phyloP scores from a whole-genome alignment of 768 basidiomycete species.

The Chalciporus piperatus region DNA sequence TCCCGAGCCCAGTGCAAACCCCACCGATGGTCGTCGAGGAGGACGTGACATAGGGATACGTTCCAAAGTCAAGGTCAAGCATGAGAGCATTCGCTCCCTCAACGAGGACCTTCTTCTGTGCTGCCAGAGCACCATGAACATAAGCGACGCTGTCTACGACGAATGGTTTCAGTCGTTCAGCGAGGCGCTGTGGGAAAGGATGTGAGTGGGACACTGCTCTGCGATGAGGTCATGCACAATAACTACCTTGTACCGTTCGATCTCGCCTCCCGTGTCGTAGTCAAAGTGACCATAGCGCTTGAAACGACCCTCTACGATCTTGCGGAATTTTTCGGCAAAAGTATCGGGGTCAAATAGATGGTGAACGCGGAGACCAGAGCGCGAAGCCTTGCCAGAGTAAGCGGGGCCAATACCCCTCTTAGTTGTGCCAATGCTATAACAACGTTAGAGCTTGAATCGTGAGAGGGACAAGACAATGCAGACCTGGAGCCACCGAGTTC shows the following conservation, averaged over 20 bases:
- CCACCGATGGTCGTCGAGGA: conserved; percentile 93
- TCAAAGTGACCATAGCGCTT: conserved; percentile 98
- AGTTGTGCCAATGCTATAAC: conserved; percentile 87
- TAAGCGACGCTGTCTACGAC: conserved; percentile 87
- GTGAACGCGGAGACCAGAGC: conserved; percentile 93
- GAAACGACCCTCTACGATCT: conserved; percentile 93
- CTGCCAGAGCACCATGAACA: conserved; percentile 74
- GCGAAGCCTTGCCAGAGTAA: conserved; percentile 95
- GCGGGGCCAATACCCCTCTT: conserved; percentile 98
- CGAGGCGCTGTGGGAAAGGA: conserved; percentile 55
- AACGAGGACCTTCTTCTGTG: conserved; percentile 80
- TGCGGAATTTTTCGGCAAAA: conserved; percentile 92
- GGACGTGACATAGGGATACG: conserved; percentile 97
- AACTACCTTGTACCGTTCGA: conserved; percentile 84
- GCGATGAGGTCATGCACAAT: neutral
- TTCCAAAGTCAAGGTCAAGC: conserved; percentile 98
- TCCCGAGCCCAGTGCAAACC: conserved; percentile 95
- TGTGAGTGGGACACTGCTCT: neutral
- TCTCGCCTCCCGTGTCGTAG: conserved; percentile 98
- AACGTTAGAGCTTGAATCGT: neutral
- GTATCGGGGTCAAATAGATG: conserved; percentile 86
- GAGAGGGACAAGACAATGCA: conserved; percentile 2
- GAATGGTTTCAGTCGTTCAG: conserved; percentile 80
- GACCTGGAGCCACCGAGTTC: conserved; percentile 90
- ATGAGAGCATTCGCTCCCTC: conserved; percentile 98